Percentiles rank a stretch among this genome's conserved stretches.
Evolutionary conservation across 768 basidiomycete genomes (phyloP).

Genomic region (Rossbeevera mucosa): DNA sequence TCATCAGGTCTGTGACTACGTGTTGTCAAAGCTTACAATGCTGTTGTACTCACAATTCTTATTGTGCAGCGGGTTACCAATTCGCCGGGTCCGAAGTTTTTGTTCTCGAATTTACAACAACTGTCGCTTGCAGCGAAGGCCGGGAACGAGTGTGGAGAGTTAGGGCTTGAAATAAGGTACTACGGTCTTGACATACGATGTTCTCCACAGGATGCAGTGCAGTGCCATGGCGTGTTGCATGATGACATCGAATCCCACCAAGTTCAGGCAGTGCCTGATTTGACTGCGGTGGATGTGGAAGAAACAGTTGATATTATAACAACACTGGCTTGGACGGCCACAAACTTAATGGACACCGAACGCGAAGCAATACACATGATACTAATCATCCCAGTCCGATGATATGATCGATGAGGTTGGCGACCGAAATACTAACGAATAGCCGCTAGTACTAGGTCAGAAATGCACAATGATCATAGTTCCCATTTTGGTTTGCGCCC

Average conservation of each 20-base stretch:
- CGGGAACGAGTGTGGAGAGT: background rate
- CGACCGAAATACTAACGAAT: background rate
- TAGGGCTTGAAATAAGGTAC: background rate
- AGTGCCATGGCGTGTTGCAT: no score
- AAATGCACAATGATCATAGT: slow-evolving; percentile 29
- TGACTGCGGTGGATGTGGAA: background rate
- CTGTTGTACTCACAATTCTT: slow-evolving; percentile 32
- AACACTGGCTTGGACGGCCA: background rate
- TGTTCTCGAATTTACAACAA: slow-evolving; percentile 17
- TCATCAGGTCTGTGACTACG: background rate
- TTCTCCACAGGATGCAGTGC: background rate
- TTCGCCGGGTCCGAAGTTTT: slow-evolving; percentile 5
- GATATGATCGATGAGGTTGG: background rate
- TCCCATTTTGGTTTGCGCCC: slow-evolving; percentile 52
- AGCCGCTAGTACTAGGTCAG: slow-evolving; percentile 12
- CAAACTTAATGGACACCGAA: background rate
- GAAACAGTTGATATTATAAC: slow-evolving; percentile 8
- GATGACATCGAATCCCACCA: no score
- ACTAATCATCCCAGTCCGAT: background rate
- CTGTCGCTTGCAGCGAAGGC: background rate
- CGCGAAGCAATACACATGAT: background rate
- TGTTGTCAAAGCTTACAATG: background rate
- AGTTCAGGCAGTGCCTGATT: background rate
- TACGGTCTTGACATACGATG: background rate
- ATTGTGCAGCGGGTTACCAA: slow-evolving; percentile 20